Percentiles rank a stretch among this genome's conserved stretches.
phyloP scores from a whole-genome alignment of 2,329 filamentous ascomycete species.

The Colletotrichum sp. region DNA sequence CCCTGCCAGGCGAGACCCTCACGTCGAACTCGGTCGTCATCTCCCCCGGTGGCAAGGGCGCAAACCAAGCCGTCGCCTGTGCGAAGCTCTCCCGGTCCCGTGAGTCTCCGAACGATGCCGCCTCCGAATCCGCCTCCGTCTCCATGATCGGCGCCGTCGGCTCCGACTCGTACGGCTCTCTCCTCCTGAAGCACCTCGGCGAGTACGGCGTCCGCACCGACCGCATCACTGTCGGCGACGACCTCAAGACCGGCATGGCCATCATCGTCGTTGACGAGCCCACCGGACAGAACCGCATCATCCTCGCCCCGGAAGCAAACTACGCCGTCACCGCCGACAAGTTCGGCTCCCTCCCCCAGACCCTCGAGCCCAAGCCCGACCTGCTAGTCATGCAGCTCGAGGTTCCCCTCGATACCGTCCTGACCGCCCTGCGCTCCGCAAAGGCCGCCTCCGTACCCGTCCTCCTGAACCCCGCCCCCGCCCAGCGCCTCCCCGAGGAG shows the following conservation, averaged over 20 bases:
- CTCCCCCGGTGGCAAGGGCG: constrained; percentile 90
- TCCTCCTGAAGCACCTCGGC: constrained; percentile 63
- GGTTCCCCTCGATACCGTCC: constrained; percentile 70
- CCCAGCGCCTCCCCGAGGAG: constrained; percentile 68
- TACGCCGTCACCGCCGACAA: constrained; percentile 45
- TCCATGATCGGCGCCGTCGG: constrained; percentile 80
- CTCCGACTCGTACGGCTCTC: constrained; percentile 66
- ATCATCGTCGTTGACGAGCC: constrained; percentile 78
- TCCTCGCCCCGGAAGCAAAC: constrained; percentile 77
- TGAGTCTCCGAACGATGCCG: constrained; percentile 26
- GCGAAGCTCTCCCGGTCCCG: constrained; percentile 74
- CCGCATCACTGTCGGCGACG: constrained; percentile 49
- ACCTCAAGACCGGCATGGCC: constrained; percentile 69
- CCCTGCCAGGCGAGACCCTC: constrained; percentile 85
- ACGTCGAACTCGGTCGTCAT: constrained; percentile 79
- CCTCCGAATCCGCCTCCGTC: constrained; percentile 49
- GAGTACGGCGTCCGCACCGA: constrained; percentile 66
- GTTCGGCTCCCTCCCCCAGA: constrained; percentile 34
- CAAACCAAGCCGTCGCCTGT: constrained; percentile 92
- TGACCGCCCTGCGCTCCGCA: constrained; percentile 63
- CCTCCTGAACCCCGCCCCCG: constrained; percentile 86
- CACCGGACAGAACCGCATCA: constrained; percentile 77
- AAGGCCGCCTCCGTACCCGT: constrained; percentile 60
- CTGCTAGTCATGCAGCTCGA: constrained; percentile 81
- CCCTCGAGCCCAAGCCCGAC: constrained; percentile 50